Evolutionary conservation across 1,139 yeast species (phyloP), one percentile per base, ranked within the genome.

Genomic region (Geotrichum aggregatum): DNA sequence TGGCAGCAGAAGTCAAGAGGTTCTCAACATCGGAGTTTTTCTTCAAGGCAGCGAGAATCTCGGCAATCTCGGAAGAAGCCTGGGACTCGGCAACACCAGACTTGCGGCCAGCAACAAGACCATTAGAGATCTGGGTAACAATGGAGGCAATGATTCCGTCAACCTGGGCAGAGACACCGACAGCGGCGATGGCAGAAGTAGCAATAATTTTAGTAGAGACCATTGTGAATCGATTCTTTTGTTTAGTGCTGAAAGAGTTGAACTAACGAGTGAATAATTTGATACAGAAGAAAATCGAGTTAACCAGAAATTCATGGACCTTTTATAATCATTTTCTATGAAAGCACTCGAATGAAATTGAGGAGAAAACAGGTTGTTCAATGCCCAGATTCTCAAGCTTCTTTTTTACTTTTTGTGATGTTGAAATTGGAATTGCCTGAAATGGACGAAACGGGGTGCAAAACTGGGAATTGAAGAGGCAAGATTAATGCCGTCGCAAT

Each of bases 61-160:
- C 55, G 50, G 40, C 58, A 50, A 47, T 54, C 41, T 52, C 59
- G 38, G 56, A 58, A 47, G 52, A 49, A 44, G 54, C 57, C 43
- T 45, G 43, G 35, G 35, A 34, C 34, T 44, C 49, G 26, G 54
- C 45, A 43, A 48, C 54, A 42, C 52, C 55, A 26, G 55, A 42
- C 21, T 44, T 49, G 36, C 56, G 52, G 19, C 57, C 57, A 35
- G 55, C 52, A 24, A 56, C 58, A 22, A 54, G 47, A 35, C 56
- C 56, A 41, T 49, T 50, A 28, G 54, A 47, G 47, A 52, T 52
- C 24, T 54, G 53, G 43, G 52, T 48, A 41, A 47, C 54, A 38
- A 51, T 48, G 39, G 56, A 55, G n/a, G 22, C 19, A 36, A 52
- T 49, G n/a, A 52, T 49, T 13, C 46, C 52, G 42, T 55, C 56